phyloP scores from a whole-genome alignment of 2,329 filamentous ascomycete species.

The Penicillium brasilianum region DNA sequence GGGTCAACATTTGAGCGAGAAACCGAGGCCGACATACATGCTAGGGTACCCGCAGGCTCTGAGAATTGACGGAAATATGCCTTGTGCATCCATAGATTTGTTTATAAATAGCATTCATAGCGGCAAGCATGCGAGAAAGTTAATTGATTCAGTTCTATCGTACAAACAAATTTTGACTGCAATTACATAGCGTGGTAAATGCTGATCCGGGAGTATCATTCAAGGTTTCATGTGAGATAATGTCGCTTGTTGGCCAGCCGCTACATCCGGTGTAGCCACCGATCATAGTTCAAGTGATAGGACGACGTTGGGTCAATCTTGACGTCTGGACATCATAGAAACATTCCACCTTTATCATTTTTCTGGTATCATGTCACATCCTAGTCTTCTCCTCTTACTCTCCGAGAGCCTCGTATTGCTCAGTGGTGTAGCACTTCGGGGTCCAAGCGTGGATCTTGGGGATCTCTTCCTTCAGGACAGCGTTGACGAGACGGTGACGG shows the following conservation, averaged over 20 bases:
- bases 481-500: conserved; percentile 84
- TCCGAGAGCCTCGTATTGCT: conserved; percentile 71
- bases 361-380: conserved; percentile 1
- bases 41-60: background rate
- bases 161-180: conserved; percentile 17
- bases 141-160: conserved; percentile 19
- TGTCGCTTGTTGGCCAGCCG: background rate
- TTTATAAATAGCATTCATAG: background rate
- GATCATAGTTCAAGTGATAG: background rate
- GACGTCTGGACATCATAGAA: background rate
- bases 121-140: background rate
- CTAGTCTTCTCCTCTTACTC: background rate
- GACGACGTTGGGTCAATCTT: background rate
- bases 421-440: conserved; percentile 88
- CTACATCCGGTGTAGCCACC: background rate
- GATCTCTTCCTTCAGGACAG: conserved; percentile 82
- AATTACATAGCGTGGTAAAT: background rate
- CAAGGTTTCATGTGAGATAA: background rate
- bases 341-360: background rate
- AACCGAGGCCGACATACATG: background rate
- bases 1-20: conserved; percentile 22
- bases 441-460: conserved; percentile 93
- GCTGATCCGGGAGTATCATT: conserved; percentile 4
- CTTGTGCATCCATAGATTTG: background rate
- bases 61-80: background rate